These are phyloP conservation scores for Barbarea vulgaris DNA, from an alignment of 345 rosid genomes.

Conservation along the genomic window DNA sequence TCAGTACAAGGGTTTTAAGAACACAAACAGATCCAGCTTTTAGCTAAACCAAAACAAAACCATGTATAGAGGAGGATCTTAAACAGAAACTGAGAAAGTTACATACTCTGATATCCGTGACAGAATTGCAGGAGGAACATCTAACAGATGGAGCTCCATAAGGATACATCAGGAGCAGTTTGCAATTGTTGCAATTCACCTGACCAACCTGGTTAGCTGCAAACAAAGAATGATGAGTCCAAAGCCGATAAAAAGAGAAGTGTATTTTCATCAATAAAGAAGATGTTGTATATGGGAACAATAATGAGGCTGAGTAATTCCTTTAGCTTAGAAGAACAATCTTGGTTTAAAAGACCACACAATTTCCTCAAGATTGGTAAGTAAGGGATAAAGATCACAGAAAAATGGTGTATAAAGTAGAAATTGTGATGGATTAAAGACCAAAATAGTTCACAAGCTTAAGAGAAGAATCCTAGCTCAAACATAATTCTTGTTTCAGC, in stretches of 20 bases:
- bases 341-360: constrained; percentile 1
- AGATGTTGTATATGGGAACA: neutral
- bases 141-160: constrained; percentile 79
- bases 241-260: neutral
- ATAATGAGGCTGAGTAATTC: neutral
- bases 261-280: neutral
- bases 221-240: neutral
- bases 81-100: neutral
- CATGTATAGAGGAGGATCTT: neutral
- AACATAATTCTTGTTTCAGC: neutral
- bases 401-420: neutral
- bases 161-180: constrained; percentile 74
- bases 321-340: neutral
- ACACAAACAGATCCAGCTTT: neutral
- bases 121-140: constrained; percentile 72
- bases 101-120: constrained; percentile 80
- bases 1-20: neutral
- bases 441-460: neutral
- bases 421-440: neutral
- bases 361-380: neutral
- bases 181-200: constrained; percentile 66
- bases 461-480: neutral
- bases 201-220: constrained; percentile 82
- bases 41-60: constrained; percentile 6
- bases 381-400: neutral